These are phyloP conservation scores for Solanum hybrid DNA, from an alignment of 305 asterid genomes.

Conservation along the genomic window DNA sequence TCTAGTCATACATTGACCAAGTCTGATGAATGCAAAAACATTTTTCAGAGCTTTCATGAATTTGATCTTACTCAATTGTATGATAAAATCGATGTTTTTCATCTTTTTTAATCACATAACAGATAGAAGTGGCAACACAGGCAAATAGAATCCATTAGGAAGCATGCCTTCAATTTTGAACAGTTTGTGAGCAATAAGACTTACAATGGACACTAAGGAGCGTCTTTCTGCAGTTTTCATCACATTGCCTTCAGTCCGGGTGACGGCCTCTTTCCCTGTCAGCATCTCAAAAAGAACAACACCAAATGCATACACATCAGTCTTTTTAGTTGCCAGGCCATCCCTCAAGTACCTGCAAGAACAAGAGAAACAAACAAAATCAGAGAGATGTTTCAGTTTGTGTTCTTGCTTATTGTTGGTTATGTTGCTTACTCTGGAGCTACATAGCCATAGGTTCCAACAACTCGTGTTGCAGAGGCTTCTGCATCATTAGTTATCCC, in stretches of 20 bases:
- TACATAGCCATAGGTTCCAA: conserved; percentile 87
- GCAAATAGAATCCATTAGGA: neutral
- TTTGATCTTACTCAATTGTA: neutral
- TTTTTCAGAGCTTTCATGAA: neutral
- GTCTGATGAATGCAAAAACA: neutral
- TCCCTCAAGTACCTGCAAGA: conserved; percentile 71
- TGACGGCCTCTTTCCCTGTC: conserved; percentile 88
- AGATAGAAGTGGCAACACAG: neutral
- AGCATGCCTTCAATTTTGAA: neutral
- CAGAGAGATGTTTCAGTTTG: neutral
- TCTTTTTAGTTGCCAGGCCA: conserved; percentile 78
- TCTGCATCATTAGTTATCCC: conserved; percentile 71
- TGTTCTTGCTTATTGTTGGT: neutral
- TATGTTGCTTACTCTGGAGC: conserved; percentile 85
- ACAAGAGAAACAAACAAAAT: conserved; percentile 10
- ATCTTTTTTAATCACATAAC: neutral
- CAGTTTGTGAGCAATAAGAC: conserved; percentile 19
- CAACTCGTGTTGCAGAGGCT: conserved; percentile 85
- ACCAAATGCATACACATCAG: conserved; percentile 90
- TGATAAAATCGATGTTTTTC: neutral
- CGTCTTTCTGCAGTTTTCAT: conserved; percentile 73
- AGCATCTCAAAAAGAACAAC: conserved; percentile 83
- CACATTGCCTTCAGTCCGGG: conserved; percentile 18
- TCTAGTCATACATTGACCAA: neutral
- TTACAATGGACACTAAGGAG: conserved; percentile 80